Conservation (phyloP, 768 basidiomycete species). For the Tricholoma flavovirens region DNA sequence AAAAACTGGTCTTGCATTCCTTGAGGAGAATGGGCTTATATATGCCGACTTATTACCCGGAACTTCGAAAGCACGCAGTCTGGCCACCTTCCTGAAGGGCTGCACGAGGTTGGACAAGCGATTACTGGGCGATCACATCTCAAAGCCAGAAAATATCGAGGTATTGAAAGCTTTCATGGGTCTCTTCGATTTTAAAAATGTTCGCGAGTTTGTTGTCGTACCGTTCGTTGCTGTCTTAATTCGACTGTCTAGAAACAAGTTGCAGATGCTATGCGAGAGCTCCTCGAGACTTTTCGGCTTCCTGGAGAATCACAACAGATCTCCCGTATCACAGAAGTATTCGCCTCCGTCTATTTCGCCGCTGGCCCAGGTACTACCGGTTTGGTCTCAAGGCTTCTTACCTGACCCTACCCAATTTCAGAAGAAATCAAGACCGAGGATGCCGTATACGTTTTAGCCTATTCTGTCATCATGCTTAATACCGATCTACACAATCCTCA, state of each 20-base stretch:
- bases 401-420: conserved; percentile 22
- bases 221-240: background rate
- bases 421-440: conserved; percentile 89
- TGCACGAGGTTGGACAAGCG: conserved; percentile 88
- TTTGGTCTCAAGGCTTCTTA: background rate
- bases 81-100: conserved; percentile 83
- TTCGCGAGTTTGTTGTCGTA: conserved; percentile 30
- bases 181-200: conserved; percentile 85
- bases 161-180: conserved; percentile 82
- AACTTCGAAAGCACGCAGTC: conserved; percentile 54
- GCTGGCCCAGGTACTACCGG: conserved; percentile 61
- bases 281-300: conserved; percentile 88
- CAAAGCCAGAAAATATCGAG: conserved; percentile 80
- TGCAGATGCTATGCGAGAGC: conserved; percentile 92
- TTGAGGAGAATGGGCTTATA: conserved; percentile 91
- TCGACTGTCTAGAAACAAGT: conserved; percentile 67
- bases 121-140: conserved; percentile 88
- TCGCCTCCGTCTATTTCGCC: conserved; percentile 87
- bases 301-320: conserved; percentile 97
- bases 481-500: conserved; percentile 96
- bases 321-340: conserved; percentile 87
- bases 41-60: conserved; percentile 56
- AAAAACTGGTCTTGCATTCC: conserved; percentile 81
- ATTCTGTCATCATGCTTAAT: conserved; percentile 97
- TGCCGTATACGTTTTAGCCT: conserved; percentile 90